phyloP scores from a whole-genome alignment of 2,329 filamentous ascomycete species.

The Colletotrichum costaricense region DNA sequence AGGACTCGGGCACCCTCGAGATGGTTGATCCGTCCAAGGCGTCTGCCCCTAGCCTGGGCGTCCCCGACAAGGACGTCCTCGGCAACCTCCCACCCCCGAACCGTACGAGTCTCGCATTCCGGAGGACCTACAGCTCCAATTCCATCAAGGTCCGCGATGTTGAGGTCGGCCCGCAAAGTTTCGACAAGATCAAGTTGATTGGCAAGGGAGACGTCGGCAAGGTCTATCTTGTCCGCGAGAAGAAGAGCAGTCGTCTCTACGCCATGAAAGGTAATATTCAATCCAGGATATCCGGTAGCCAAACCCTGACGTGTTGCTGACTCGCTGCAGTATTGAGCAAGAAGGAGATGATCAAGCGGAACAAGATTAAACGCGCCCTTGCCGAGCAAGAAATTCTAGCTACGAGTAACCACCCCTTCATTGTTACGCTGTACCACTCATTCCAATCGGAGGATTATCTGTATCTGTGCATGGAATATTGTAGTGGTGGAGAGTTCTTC shows the following conservation, averaged over 20 bases:
- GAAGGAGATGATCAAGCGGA: slow-evolving; percentile 99
- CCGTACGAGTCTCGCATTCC: slow-evolving; percentile 80
- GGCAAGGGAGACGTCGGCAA: slow-evolving; percentile 99
- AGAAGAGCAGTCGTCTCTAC: slow-evolving; percentile 95
- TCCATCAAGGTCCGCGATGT: slow-evolving; percentile 99
- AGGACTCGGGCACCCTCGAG: slow-evolving; percentile 59
- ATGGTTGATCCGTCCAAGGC: slow-evolving; percentile 56
- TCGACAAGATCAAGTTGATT: slow-evolving; percentile 99
- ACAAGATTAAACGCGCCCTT: slow-evolving; percentile 98
- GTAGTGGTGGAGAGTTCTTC: slow-evolving; percentile 98
- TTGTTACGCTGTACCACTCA: slow-evolving; percentile 97
- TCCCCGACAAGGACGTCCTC: slow-evolving; percentile 62
- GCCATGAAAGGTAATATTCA: slow-evolving; percentile 91
- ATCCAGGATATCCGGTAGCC: neutral
- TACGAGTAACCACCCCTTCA: slow-evolving; percentile 98
- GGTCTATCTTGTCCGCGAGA: slow-evolving; percentile 96
- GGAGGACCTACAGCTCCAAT: slow-evolving; percentile 97
- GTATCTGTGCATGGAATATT: slow-evolving; percentile 99
- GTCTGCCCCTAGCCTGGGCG: slow-evolving; percentile 39
- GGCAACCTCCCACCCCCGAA: slow-evolving; percentile 74
- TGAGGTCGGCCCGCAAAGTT: slow-evolving; percentile 93
- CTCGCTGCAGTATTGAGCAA: slow-evolving; percentile 85
- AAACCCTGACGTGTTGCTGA: slow-evolving; percentile 46
- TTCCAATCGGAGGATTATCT: slow-evolving; percentile 99
- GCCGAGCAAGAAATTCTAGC: slow-evolving; percentile 98